Evolutionary conservation across 2,329 filamentous ascomycete species (phyloP).

Genomic region (Tolypocladium capitatum): DNA sequence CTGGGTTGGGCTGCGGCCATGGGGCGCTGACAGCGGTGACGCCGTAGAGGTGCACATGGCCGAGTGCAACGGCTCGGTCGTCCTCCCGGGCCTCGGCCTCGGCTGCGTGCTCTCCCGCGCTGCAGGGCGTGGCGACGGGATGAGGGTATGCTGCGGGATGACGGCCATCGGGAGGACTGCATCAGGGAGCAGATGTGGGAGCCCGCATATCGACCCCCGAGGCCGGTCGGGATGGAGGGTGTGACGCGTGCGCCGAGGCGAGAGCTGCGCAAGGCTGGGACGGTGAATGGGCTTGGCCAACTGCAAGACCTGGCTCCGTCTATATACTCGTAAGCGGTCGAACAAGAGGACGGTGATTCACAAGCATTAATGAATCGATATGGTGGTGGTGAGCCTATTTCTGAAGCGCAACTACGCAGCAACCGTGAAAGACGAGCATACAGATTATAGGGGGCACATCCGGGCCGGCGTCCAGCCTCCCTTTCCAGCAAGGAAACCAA

Average conservation of each 20-base stretch:
- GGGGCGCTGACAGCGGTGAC: slow-evolving; percentile 32
- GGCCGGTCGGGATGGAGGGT: slow-evolving; percentile 35
- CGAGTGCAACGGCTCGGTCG: slow-evolving; percentile 81
- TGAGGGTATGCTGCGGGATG: slow-evolving; percentile 45
- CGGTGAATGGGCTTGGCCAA: slow-evolving; percentile 10
- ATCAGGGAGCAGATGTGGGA: slow-evolving; percentile 72
- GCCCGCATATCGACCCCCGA: slow-evolving; percentile 52
- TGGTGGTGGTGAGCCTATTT: neutral
- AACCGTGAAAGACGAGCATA: neutral
- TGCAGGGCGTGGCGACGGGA: slow-evolving; percentile 55
- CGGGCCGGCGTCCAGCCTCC: neutral
- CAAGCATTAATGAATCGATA: neutral
- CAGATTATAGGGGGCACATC: neutral
- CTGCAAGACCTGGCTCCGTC: neutral
- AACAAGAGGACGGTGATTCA: neutral
- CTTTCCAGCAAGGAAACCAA: neutral
- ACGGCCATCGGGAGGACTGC: slow-evolving; percentile 52
- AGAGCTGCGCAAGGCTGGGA: slow-evolving; percentile 17
- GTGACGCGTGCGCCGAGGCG: slow-evolving; percentile 43
- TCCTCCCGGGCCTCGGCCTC: slow-evolving; percentile 76
- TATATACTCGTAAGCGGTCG: no score
- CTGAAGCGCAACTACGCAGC: neutral
- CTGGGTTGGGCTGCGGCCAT: slow-evolving; percentile 20
- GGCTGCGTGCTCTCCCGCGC: slow-evolving; percentile 61
- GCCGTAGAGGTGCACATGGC: slow-evolving; percentile 37